Base-by-base conservation (phyloP, 306 rosid species). In the Acmispon strigosus region DNA sequence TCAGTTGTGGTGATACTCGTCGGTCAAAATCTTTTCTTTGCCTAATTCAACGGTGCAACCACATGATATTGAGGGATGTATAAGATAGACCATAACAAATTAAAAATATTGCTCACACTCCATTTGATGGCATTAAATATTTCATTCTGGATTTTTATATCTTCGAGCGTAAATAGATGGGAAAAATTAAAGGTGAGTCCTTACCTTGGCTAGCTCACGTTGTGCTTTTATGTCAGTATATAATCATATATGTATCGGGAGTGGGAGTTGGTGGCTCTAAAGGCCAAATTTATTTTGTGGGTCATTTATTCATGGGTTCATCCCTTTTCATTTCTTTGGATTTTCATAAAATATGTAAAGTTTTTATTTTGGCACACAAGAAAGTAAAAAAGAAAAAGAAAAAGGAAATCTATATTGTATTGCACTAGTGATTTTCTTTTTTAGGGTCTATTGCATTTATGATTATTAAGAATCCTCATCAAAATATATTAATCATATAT, bases 241-340 rank as follows among this genome's bases (percentile, higher is more conserved):
- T 76, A 83, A 80, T 81, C 69, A 81, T 54, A 59, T 67, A 13
- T 75, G 58, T 66, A 76, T 51, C n/a, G 80, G 79, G 65, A 72
- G 84, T 62, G 62, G 83, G 63, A 69, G 72, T 76, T 81, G 84
- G 77, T 81, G 79, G 81, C 67, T 76, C 78, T 76, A 17, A 14
- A 8, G 52, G 8, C 56, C 32, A 24, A 52, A 78, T 82, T 82
- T 82, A 78, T 80, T 81, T 80, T 62, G 76, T 76, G 84, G 90
- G 77, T 81, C 84, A 44, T 63, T 76, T 80, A 39, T 41, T 55
- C 64, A 36, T 55, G 2, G 27, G 44, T 55, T 59, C 32, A 0
- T n/a, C 39, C 17, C 2, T 20, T 51, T 22, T 19, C 59, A 49
- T 55, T 22, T 27, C 13, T 42, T 55, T 47, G 37, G 39, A 55